Conservation (phyloP, 2,329 filamentous ascomycete genomes). For the Cryphonectria nitschkei region DNA sequence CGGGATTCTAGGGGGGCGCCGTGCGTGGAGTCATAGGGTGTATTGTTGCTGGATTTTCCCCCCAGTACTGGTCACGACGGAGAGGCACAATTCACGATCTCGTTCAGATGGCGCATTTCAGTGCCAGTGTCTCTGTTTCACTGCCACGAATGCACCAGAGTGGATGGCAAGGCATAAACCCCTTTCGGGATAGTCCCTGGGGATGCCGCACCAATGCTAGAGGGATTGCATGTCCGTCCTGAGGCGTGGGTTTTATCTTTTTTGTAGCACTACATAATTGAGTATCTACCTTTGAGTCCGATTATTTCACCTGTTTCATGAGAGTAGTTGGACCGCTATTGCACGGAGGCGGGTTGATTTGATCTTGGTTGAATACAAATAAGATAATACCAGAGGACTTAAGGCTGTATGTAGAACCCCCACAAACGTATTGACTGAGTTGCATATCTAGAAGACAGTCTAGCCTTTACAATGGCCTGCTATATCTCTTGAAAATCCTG, state of each 20-base stretch:
- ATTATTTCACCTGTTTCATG: background rate
- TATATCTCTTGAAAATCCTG: background rate
- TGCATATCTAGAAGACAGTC: background rate
- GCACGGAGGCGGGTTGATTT: background rate
- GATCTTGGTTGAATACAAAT: background rate
- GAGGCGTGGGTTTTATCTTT: background rate
- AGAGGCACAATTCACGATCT: slow-evolving; percentile 2
- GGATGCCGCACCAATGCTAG: background rate
- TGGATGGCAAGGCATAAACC: background rate
- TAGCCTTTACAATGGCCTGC: background rate
- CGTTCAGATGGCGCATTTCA: background rate
- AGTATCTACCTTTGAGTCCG: background rate
- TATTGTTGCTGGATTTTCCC: background rate
- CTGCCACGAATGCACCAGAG: background rate
- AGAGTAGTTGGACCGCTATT: background rate
- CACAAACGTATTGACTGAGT: background rate
- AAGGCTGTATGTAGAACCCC: background rate
- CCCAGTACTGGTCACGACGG: slow-evolving; percentile 10
- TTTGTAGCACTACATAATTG: background rate
- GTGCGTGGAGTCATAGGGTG: slow-evolving; percentile 9
- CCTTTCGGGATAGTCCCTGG: background rate
- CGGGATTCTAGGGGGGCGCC: slow-evolving; percentile 21
- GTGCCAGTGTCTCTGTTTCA: background rate
- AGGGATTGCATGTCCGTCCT: background rate
- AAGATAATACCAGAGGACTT: background rate